Conservation (phyloP, 169 alveolate genomes). For the Eimeria tenella region DNA sequence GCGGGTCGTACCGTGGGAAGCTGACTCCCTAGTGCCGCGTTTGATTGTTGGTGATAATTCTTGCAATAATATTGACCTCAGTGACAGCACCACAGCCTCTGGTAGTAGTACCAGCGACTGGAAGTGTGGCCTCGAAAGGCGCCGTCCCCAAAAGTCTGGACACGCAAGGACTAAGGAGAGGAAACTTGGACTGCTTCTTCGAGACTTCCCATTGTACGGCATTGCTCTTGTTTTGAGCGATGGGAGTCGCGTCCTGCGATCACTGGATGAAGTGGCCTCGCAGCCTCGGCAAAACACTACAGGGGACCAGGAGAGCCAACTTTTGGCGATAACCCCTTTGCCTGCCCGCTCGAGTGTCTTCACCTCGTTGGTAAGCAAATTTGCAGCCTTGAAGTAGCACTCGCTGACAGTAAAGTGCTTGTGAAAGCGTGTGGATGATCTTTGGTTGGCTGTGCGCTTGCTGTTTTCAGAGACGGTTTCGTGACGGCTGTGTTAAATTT, state of each 20-base stretch:
- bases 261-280: slow-evolving; percentile 37
- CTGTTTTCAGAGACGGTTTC: background rate
- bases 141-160: background rate
- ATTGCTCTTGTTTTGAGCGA: slow-evolving; percentile 4
- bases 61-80: background rate
- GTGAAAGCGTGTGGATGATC: too few relatives aligned
- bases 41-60: background rate
- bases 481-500: background rate
- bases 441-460: background rate
- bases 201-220: slow-evolving; percentile 45
- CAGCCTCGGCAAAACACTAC: background rate
- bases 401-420: background rate
- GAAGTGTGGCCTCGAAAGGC: background rate
- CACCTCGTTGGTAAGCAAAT: slow-evolving; percentile 13
- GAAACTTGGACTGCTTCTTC: background rate
- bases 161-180: background rate
- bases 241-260: slow-evolving; percentile 9
- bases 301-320: background rate
- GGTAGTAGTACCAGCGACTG: background rate
- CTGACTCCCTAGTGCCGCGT: background rate
- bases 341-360: background rate
- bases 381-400: background rate
- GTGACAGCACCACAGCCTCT: slow-evolving; percentile 16
- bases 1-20: slow-evolving; percentile 44
- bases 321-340: slow-evolving; percentile 17